Percentiles rank a stretch among this genome's conserved stretches.
Evolutionary conservation across 345 rosid species (phyloP).

Genomic region (Lepidium africanum): DNA sequence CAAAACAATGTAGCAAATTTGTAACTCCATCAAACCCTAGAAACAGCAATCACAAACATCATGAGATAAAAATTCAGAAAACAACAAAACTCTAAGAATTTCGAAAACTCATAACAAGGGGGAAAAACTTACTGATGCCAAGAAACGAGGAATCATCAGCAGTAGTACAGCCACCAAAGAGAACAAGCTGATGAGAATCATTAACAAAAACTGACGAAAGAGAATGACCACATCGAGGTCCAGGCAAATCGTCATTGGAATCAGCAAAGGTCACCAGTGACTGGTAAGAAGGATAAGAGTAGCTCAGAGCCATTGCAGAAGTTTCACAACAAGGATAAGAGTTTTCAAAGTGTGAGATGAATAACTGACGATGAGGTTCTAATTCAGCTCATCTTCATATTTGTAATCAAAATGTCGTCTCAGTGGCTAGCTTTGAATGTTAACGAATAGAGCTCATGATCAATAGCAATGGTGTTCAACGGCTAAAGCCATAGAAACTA

Average conservation of each 20-base stretch:
- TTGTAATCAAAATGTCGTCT: too few species aligned
- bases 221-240: conserved; percentile 71
- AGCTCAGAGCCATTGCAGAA: conserved; percentile 27
- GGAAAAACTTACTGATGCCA: conserved; percentile 47
- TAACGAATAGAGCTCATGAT: too few species aligned
- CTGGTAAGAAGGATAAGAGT: conserved; percentile 50
- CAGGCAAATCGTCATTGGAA: conserved; percentile 63
- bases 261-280: conserved; percentile 46
- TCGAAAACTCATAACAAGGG: neutral
- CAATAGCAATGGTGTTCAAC: too few species aligned
- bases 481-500: too few species aligned
- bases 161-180: conserved; percentile 80
- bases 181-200: conserved; percentile 47
- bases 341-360: too few species aligned
- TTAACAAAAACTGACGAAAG: conserved; percentile 51
- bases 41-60: neutral
- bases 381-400: too few species aligned
- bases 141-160: conserved; percentile 54
- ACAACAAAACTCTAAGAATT: neutral
- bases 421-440: too few species aligned
- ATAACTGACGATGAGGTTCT: too few species aligned
- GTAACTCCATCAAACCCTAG: conserved; percentile 65
- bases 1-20: conserved; percentile 65
- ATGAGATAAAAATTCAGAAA: neutral
- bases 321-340: too few species aligned